phyloP scores from a whole-genome alignment of 805 yeast genomes.

The Yamadazyma sp. region DNA sequence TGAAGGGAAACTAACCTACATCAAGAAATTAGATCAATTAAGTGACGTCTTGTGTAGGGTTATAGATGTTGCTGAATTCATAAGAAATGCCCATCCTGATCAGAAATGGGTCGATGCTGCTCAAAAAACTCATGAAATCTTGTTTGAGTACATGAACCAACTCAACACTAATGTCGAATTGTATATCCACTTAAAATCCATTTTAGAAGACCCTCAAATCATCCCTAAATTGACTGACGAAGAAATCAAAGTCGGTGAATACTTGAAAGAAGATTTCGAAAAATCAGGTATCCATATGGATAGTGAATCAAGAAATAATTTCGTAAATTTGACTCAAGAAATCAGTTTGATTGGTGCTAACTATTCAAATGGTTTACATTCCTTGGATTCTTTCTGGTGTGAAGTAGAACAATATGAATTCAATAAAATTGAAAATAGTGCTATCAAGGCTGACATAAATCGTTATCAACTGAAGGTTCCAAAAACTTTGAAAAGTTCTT shows the following conservation, averaged over 20 bases:
- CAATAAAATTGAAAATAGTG: conserved; percentile 19
- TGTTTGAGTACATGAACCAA: conserved; percentile 92
- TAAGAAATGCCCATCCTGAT: conserved; percentile 84
- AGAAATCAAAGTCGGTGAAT: conserved; percentile 77
- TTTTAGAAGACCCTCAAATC: conserved; percentile 42
- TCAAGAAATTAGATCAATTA: conserved; percentile 71
- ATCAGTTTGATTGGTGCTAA: conserved; percentile 81
- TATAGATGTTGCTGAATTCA: conserved; percentile 89
- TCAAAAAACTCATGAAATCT: conserved; percentile 78
- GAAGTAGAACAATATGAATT: conserved; percentile 28
- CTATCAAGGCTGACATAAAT: conserved; percentile 23
- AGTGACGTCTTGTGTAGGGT: conserved; percentile 90
- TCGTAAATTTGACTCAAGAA: conserved; percentile 74
- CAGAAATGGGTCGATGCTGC: conserved; percentile 71
- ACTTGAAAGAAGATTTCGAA: conserved; percentile 79
- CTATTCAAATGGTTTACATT: conserved; percentile 52
- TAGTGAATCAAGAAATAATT: conserved; percentile 58
- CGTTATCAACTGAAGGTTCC: conserved; percentile 22
- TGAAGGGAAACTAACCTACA: conserved; percentile 45
- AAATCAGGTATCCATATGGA: conserved; percentile 87
- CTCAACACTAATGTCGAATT: conserved; percentile 80
- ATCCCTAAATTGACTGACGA: conserved; percentile 52
- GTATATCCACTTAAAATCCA: conserved; percentile 55
- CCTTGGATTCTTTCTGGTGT: conserved; percentile 35
- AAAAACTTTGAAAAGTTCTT: neutral